Percentiles rank a stretch among this genome's conserved stretches.
Conservation (phyloP, 805 yeast genomes). For the Candida endomychidarum region DNA sequence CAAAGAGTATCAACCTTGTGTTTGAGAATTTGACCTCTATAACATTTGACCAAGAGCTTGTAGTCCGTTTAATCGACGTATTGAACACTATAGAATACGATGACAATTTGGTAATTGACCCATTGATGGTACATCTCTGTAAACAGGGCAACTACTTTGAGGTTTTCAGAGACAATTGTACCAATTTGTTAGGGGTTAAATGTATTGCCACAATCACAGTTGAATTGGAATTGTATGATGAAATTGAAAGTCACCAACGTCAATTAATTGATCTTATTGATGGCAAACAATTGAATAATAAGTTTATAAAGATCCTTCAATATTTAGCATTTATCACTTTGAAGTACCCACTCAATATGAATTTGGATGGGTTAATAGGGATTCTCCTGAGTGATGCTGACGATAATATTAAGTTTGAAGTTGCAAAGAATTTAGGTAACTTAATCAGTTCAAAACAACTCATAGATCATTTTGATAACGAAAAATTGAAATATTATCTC, state of each 20-base stretch:
- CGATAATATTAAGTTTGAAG: constrained; percentile 38
- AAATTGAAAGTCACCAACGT: constrained; percentile 8
- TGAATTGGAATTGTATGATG: constrained; percentile 6
- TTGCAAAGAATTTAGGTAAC: constrained; percentile 56
- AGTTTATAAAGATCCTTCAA: constrained; percentile 9
- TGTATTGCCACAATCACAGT: constrained; percentile 9
- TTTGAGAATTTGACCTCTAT: constrained; percentile 9
- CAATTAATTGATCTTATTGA: constrained; percentile 9
- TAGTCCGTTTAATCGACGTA: constrained; percentile 7
- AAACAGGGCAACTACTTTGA: constrained; percentile 12
- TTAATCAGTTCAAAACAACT: constrained; percentile 40
- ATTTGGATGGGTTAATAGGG: constrained; percentile 7
- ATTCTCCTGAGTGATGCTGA: constrained; percentile 28
- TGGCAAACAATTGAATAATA: constrained; percentile 1
- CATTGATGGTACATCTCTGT: constrained; percentile 7
- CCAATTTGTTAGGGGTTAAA: constrained; percentile 8
- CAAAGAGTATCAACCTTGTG: constrained; percentile 10
- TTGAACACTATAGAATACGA: constrained; percentile 6
- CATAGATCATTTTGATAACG: constrained; percentile 23
- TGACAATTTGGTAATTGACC: constrained; percentile 1
- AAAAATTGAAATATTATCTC: constrained; percentile 12
- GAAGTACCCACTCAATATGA: constrained; percentile 4
- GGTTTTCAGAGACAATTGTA: constrained; percentile 6
- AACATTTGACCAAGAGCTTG: neutral
- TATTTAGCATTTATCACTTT: constrained; percentile 15